Percentiles rank a stretch among this genome's conserved stretches.
These are phyloP conservation scores for Pseudogymnoascus verrucosus DNA, from an alignment of 2,329 filamentous ascomycete genomes.

Conservation along the genomic window DNA sequence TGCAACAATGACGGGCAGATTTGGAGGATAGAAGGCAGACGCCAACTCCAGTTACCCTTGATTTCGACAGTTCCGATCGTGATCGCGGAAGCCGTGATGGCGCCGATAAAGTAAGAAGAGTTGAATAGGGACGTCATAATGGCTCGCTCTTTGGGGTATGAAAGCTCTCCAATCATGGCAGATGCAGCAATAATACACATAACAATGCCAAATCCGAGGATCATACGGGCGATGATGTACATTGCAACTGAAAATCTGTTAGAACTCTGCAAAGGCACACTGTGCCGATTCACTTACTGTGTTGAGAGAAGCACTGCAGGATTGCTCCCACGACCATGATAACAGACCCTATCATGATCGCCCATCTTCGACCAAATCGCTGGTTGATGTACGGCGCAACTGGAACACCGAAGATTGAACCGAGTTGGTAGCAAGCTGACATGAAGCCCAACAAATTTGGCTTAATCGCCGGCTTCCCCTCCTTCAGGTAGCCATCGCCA, in stretches of 20 bases:
- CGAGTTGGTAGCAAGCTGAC: slow-evolving; percentile 46
- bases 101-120: slow-evolving; percentile 42
- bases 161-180: slow-evolving; percentile 45
- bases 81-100: slow-evolving; percentile 36
- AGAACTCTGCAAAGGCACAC: not conserved
- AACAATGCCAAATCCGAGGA: slow-evolving; percentile 46
- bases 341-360: slow-evolving; percentile 46
- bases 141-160: slow-evolving; percentile 45
- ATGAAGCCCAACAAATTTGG: slow-evolving; percentile 38
- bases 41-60: slow-evolving; percentile 32
- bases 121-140: slow-evolving; percentile 48
- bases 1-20: slow-evolving; percentile 22
- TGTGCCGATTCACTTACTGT: slow-evolving; percentile 25
- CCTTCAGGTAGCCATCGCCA: slow-evolving; percentile 5
- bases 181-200: slow-evolving; percentile 45
- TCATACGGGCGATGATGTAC: slow-evolving; percentile 44
- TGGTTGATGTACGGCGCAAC: slow-evolving; percentile 45
- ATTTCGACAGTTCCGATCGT: slow-evolving; percentile 37
- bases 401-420: slow-evolving; percentile 45
- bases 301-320: slow-evolving; percentile 40
- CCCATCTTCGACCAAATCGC: slow-evolving; percentile 40
- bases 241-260: slow-evolving; percentile 33
- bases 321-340: slow-evolving; percentile 48
- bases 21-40: slow-evolving; percentile 36
- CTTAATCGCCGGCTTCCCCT: slow-evolving; percentile 20